Evolutionary conservation across 2,329 filamentous ascomycete species (phyloP).

Genomic region (Calonectria leucothoes): DNA sequence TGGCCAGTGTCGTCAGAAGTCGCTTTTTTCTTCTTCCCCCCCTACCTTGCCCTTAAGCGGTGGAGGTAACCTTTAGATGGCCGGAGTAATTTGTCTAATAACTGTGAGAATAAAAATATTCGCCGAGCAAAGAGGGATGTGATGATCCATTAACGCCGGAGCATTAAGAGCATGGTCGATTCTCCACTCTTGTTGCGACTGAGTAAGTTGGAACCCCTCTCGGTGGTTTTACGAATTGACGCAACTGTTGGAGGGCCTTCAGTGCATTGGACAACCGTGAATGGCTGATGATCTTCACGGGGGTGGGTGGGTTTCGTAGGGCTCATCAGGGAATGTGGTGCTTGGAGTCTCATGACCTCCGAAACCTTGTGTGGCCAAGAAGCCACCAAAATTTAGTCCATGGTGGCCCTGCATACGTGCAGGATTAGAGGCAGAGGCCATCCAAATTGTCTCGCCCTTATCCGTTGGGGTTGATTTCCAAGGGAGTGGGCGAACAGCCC

Average conservation of each 20-base stretch:
- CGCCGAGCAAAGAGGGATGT: not conserved
- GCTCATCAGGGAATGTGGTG: slow-evolving; percentile 4
- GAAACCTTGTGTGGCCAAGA: not conserved
- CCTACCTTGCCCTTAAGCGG: not conserved
- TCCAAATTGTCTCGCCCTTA: not conserved
- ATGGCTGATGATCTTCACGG: slow-evolving; percentile 7
- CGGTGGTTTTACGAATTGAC: slow-evolving; percentile 9
- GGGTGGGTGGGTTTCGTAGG: slow-evolving; percentile 6
- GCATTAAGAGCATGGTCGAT: slow-evolving; percentile 12
- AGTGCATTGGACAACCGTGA: not conserved
- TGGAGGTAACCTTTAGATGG: not conserved
- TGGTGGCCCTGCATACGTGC: not conserved
- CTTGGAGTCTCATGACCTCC: slow-evolving; percentile 12
- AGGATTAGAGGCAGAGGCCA: not conserved
- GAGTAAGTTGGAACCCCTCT: slow-evolving; percentile 7
- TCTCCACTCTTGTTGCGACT: slow-evolving; percentile 19
- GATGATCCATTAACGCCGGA: not conserved
- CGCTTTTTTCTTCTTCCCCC: not conserved
- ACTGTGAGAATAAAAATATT: not conserved
- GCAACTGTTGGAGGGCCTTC: not conserved
- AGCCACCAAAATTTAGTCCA: not conserved
- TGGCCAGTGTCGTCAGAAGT: not conserved
- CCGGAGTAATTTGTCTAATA: not conserved
- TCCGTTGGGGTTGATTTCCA: not conserved
- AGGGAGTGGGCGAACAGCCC: not conserved